Evolutionary conservation across 306 rosid genomes (phyloP), one percentile per base, ranked within the genome.

Genomic region (Citrullus amarus): DNA sequence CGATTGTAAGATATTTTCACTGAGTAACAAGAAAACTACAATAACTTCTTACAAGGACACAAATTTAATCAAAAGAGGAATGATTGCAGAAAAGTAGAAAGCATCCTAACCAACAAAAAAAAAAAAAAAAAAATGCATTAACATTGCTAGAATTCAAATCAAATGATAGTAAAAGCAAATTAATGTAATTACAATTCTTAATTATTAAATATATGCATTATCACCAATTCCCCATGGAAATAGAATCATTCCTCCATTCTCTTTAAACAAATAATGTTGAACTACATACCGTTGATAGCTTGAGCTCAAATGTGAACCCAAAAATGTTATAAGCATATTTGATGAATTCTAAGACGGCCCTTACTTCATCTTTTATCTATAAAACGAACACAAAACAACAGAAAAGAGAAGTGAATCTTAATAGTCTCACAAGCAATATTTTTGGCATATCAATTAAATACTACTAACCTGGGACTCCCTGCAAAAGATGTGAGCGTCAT

Each of bases 401-500:
- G 56, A 46, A 79, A 59, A 57, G 20, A 36, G 55, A 74, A 63
- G 70, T 9, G 30, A 70, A 75, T 41, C 32, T 16, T 60, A 41
- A 78, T 11, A 76, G 36, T 75, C 51, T 36, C 36, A 53, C 6
- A 39, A 74, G 62, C 46, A 50, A 50, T 17, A 50, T 74, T 30
- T 34, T 56, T 11, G 4, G 53, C 48, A 65, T 59, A 28, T 15
- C 55, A 80, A 75, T 62, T 62, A 59, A 79, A 80, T 82, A 48
- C 25, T 76, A 79, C 86, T 62, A 79, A 94, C 98, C 91, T 94
- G 98, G 59, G 96, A 92, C 82, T 91, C 96, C 88, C 89, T 87
- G 84, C 97, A 94, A 88, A 94, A 94, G 82, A 94, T 94, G 80
- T 94, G 97, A 72, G 97, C 96, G 86, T 94, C 98, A 80, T 94